Evolutionary conservation across 2,329 filamentous ascomycete genomes (phyloP).

Genomic region (Diplodia mutila): DNA sequence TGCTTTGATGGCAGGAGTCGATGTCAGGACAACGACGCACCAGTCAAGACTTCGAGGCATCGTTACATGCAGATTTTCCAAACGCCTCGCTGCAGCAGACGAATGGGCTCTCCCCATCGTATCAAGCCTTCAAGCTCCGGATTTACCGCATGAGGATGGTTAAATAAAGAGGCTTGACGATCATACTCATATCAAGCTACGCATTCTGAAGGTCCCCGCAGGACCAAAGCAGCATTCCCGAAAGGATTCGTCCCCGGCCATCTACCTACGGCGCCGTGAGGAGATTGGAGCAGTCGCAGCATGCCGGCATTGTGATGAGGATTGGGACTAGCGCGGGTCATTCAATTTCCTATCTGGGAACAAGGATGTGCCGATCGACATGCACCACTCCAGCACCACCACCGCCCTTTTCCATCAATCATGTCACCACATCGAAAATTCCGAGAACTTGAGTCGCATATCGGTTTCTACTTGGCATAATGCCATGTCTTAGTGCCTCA

Average conservation of each 20-base stretch:
- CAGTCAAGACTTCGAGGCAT: background rate
- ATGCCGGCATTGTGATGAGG: background rate
- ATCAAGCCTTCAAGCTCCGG: background rate
- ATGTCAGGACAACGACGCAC: background rate
- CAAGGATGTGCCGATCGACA: background rate
- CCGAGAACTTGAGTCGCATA: background rate
- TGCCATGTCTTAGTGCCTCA: background rate
- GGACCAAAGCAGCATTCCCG: background rate
- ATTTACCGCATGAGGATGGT: background rate
- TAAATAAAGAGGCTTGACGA: background rate
- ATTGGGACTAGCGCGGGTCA: background rate
- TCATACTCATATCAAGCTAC: background rate
- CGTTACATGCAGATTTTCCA: background rate
- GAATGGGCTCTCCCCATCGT: background rate
- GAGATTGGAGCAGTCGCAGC: background rate
- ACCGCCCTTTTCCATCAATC: background rate
- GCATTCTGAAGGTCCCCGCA: background rate
- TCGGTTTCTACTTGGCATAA: background rate
- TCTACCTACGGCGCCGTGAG: background rate
- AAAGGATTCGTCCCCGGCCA: background rate
- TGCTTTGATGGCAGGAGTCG: background rate
- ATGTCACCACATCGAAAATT: background rate
- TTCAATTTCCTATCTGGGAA: background rate
- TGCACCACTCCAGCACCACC: background rate
- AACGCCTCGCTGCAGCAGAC: background rate